Percentiles rank a stretch among this genome's conserved stretches.
These are phyloP conservation scores for Ampelocalamus luodianensis DNA, from an alignment of 176 grass and related monocot genomes.

Conservation along the genomic window DNA sequence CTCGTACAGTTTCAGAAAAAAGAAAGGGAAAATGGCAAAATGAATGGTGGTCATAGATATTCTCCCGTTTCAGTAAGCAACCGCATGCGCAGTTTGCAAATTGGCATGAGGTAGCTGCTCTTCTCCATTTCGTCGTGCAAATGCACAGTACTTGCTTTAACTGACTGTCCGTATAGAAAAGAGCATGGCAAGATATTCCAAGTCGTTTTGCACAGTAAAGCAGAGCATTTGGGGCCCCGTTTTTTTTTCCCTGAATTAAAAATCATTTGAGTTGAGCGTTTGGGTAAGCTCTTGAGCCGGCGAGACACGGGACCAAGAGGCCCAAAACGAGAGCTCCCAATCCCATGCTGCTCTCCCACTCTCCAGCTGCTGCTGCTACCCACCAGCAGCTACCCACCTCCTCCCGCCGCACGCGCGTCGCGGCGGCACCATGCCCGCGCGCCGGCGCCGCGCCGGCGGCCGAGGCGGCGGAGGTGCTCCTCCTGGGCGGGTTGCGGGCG, in stretches of 20 bases:
- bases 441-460: slow-evolving; percentile 17
- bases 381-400: slow-evolving; percentile 19
- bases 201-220: background rate
- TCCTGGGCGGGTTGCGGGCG: slow-evolving; percentile 38
- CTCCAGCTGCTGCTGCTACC: slow-evolving; percentile 28
- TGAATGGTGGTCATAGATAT: background rate
- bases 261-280: background rate
- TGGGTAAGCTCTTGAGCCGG: background rate
- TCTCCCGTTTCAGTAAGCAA: background rate
- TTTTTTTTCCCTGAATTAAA: too few species aligned
- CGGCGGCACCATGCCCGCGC: slow-evolving; percentile 29
- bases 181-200: background rate
- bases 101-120: background rate
- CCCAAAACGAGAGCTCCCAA: slow-evolving; percentile 25
- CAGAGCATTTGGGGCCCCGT: too few species aligned
- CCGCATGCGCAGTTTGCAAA: background rate
- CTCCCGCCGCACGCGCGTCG: slow-evolving; percentile 22
- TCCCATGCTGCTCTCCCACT: slow-evolving; percentile 43
- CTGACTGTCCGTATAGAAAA: background rate
- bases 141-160: slow-evolving; percentile 17
- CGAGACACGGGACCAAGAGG: slow-evolving; percentile 1
- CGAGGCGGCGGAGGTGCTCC: slow-evolving; percentile 30
- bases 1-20: background rate
- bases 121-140: background rate
- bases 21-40: background rate